These are phyloP conservation scores for Aspergillus oerlinghausenensis DNA, from an alignment of 2,329 filamentous ascomycete species.

Conservation along the genomic window DNA sequence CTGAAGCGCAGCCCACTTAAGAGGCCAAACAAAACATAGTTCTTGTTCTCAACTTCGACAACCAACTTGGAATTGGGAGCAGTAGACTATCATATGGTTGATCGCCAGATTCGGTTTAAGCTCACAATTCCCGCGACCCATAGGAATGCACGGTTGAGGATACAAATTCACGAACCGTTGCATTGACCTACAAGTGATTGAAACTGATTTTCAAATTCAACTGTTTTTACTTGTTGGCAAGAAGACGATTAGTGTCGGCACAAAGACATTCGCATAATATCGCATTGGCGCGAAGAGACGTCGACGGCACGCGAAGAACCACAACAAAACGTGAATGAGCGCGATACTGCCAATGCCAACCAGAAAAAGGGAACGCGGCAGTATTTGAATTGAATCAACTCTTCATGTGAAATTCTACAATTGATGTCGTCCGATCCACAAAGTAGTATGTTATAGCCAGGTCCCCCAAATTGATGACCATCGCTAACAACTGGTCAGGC, in stretches of 20 bases:
- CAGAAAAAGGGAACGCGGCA: neutral
- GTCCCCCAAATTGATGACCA: neutral
- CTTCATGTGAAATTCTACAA: neutral
- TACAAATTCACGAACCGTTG: neutral
- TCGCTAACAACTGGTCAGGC: neutral
- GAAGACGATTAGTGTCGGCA: neutral
- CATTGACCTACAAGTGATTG: neutral
- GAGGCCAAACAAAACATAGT: no score
- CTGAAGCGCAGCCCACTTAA: neutral
- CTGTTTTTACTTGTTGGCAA: neutral
- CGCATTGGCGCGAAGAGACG: neutral
- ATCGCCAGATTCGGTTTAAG: slow-evolving; percentile 19
- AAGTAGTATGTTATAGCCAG: neutral
- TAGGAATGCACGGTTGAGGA: neutral
- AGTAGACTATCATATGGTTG: slow-evolving; percentile 8
- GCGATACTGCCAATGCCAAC: neutral
- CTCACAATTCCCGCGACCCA: neutral
- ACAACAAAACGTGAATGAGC: neutral
- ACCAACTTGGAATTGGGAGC: neutral
- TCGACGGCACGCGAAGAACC: neutral
- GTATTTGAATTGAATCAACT: neutral
- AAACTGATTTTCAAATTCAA: neutral
- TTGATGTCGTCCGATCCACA: neutral
- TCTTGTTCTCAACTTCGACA: no score
- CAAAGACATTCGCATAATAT: neutral